These are phyloP conservation scores for Podospora sp. DNA, from an alignment of 495 filamentous ascomycete genomes.

Conservation along the genomic window DNA sequence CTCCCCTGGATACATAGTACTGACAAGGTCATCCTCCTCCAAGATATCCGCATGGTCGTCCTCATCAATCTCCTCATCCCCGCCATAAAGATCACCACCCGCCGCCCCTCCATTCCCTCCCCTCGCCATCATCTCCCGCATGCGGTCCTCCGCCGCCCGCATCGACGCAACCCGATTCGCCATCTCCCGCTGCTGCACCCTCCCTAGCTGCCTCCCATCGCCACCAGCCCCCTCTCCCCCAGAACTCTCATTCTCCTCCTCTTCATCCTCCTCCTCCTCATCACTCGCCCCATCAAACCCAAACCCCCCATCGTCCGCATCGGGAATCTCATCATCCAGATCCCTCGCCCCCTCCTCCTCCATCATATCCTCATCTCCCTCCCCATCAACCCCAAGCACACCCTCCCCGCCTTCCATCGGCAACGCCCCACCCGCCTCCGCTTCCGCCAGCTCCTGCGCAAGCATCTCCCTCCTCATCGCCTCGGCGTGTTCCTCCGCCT, in stretches of 20 bases:
- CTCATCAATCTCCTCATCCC: slow-evolving; percentile 49
- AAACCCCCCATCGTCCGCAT: slow-evolving; percentile 56
- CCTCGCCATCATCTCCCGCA: slow-evolving; percentile 54
- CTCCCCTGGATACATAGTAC: slow-evolving; percentile 21
- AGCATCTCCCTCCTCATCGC: slow-evolving; percentile 68
- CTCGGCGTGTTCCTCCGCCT: slow-evolving; percentile 77
- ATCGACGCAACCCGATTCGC: slow-evolving; percentile 33
- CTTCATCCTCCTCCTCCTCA: slow-evolving; percentile 47
- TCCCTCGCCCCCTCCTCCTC: slow-evolving; percentile 47
- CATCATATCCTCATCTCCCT: slow-evolving; percentile 26
- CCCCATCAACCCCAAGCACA: slow-evolving; percentile 47
- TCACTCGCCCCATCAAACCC: slow-evolving; percentile 48
- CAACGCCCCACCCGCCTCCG: slow-evolving; percentile 47
- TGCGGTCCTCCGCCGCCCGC: slow-evolving; percentile 45
- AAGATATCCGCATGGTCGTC: slow-evolving; percentile 53
- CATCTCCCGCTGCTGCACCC: slow-evolving; percentile 38
- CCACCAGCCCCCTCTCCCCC: slow-evolving; percentile 35
- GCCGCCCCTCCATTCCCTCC: slow-evolving; percentile 25
- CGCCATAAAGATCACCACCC: slow-evolving; percentile 42
- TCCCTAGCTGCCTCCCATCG: slow-evolving; percentile 34
- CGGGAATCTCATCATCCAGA: slow-evolving; percentile 69
- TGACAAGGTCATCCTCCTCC: slow-evolving; percentile 55
- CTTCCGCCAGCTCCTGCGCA: slow-evolving; percentile 63
- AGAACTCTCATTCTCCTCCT: slow-evolving; percentile 33
- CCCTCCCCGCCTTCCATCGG: slow-evolving; percentile 38